Conservation (phyloP, 2,329 filamentous ascomycete genomes). For the Penicillium verrucosum region DNA sequence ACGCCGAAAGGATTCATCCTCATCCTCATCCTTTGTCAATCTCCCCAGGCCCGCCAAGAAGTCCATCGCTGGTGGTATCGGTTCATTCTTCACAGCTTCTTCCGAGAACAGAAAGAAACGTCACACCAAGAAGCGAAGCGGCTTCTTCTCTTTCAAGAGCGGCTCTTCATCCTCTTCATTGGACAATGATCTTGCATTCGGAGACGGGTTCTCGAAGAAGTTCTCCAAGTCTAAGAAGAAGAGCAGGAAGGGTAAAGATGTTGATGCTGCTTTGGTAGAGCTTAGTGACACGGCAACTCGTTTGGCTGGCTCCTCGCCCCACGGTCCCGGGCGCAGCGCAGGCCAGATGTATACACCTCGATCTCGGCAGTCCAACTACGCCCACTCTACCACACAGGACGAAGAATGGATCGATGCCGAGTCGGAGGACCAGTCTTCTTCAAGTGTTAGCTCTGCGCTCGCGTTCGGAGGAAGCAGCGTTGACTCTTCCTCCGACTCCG, state of each 20-base stretch:
- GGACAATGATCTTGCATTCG: conserved; percentile 67
- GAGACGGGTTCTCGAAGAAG: conserved; percentile 51
- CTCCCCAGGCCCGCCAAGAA: conserved; percentile 57
- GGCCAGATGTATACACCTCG: conserved; percentile 34
- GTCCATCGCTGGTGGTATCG: conserved; percentile 54
- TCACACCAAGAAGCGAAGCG: conserved; percentile 45
- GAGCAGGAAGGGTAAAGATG: conserved; percentile 30
- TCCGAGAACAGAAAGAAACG: conserved; percentile 54
- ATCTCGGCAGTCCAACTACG: conserved; percentile 26
- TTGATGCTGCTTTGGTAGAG: conserved; percentile 48
- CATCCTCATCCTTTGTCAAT: conserved; percentile 61
- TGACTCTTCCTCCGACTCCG: conserved; percentile 57
- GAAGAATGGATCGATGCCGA: conserved; percentile 58
- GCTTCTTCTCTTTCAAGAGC: conserved; percentile 54
- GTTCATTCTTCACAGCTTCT: conserved; percentile 61
- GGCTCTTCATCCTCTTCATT: conserved; percentile 67
- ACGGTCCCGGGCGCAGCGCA: conserved; percentile 35
- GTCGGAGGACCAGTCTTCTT: conserved; percentile 52
- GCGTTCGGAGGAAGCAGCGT: conserved; percentile 59
- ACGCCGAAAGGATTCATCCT: conserved; percentile 46
- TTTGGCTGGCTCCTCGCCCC: conserved; percentile 41
- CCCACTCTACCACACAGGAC: conserved; percentile 36
- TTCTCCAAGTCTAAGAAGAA: conserved; percentile 37
- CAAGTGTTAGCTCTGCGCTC: conserved; percentile 56
- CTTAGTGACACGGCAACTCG: conserved; percentile 48